These are phyloP conservation scores for Penicillium bialowiezense DNA, from an alignment of 495 filamentous ascomycete genomes.

Conservation along the genomic window DNA sequence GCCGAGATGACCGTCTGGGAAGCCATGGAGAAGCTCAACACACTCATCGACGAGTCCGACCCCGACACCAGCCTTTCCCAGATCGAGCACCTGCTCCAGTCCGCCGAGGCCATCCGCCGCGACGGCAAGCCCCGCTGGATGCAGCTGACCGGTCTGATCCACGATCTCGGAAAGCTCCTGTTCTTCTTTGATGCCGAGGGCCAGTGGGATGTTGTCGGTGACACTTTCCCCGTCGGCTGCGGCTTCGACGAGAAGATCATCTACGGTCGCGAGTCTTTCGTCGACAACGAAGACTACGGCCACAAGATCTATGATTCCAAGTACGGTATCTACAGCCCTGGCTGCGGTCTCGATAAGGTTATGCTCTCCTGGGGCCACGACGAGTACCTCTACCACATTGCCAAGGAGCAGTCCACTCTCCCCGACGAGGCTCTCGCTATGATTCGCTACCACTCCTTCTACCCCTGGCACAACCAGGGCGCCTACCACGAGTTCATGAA, in stretches of 20 bases:
- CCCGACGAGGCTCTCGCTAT: slow-evolving; percentile 82
- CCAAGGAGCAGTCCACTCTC: slow-evolving; percentile 72
- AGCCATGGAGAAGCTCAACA: slow-evolving; percentile 87
- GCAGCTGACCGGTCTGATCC: slow-evolving; percentile 85
- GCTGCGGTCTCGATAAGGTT: slow-evolving; percentile 76
- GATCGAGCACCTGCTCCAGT: slow-evolving; percentile 84
- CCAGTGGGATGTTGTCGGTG: slow-evolving; percentile 91
- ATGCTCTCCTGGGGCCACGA: slow-evolving; percentile 93
- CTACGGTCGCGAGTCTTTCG: slow-evolving; percentile 70
- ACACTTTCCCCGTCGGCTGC: slow-evolving; percentile 90
- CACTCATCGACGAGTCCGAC: slow-evolving; percentile 82
- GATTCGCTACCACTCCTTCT: slow-evolving; percentile 89
- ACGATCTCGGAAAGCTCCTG: slow-evolving; percentile 85
- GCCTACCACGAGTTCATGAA: slow-evolving; percentile 80
- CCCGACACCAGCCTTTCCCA: slow-evolving; percentile 83
- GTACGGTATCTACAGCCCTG: slow-evolving; percentile 73
- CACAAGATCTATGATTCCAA: slow-evolving; percentile 67
- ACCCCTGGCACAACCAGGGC: slow-evolving; percentile 80
- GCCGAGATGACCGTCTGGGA: slow-evolving; percentile 83
- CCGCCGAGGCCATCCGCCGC: slow-evolving; percentile 80
- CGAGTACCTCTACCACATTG: slow-evolving; percentile 84
- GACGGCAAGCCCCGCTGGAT: slow-evolving; percentile 93
- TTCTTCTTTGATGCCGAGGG: slow-evolving; percentile 79
- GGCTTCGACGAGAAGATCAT: slow-evolving; percentile 74
- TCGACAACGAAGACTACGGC: slow-evolving; percentile 62